phyloP scores from a whole-genome alignment of 352 stramenopile genomes.

The Pythium utonaiense region DNA sequence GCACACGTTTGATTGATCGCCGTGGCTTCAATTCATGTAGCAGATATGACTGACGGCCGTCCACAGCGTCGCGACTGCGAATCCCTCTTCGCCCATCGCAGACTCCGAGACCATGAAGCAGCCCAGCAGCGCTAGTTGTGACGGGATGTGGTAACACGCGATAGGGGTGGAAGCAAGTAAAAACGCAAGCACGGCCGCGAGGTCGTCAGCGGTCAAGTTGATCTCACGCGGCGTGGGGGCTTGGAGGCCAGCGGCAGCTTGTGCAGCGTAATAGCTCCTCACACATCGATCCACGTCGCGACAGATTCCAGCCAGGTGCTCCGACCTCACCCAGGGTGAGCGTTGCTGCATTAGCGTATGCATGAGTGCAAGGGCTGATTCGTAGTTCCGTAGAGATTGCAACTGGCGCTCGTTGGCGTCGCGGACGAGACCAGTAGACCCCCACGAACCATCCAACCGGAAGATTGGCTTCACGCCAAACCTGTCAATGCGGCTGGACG shows the following conservation, averaged over 20 bases:
- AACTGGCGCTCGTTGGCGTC: slow-evolving; percentile 28
- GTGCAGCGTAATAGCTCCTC: slow-evolving; percentile 37
- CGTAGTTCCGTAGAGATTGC: slow-evolving; percentile 35
- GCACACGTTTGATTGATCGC: too few relatives aligned
- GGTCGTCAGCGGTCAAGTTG: slow-evolving; percentile 48
- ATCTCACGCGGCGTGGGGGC: slow-evolving; percentile 16
- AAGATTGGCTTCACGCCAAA: slow-evolving; percentile 47
- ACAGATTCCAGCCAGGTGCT: slow-evolving; percentile 42
- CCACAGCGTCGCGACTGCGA: slow-evolving; percentile 49
- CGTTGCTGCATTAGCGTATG: slow-evolving; percentile 43
- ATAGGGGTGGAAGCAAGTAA: slow-evolving; percentile 43
- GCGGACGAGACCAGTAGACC: background rate
- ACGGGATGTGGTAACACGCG: slow-evolving; percentile 43
- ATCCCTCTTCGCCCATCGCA: slow-evolving; percentile 39
- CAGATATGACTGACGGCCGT: slow-evolving; percentile 42
- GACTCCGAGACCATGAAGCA: slow-evolving; percentile 40
- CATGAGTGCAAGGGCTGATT: slow-evolving; percentile 36
- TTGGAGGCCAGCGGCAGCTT: slow-evolving; percentile 1
- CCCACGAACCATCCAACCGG: slow-evolving; percentile 51
- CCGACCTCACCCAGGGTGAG: slow-evolving; percentile 53
- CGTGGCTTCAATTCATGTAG: slow-evolving; percentile 16
- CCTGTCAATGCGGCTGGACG: slow-evolving; percentile 25
- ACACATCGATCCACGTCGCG: slow-evolving; percentile 39
- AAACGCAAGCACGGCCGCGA: slow-evolving; percentile 52
- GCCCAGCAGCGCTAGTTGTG: slow-evolving; percentile 56